These are phyloP conservation scores for Fusarium penzigii DNA, from an alignment of 2,329 filamentous ascomycete genomes.

Conservation along the genomic window DNA sequence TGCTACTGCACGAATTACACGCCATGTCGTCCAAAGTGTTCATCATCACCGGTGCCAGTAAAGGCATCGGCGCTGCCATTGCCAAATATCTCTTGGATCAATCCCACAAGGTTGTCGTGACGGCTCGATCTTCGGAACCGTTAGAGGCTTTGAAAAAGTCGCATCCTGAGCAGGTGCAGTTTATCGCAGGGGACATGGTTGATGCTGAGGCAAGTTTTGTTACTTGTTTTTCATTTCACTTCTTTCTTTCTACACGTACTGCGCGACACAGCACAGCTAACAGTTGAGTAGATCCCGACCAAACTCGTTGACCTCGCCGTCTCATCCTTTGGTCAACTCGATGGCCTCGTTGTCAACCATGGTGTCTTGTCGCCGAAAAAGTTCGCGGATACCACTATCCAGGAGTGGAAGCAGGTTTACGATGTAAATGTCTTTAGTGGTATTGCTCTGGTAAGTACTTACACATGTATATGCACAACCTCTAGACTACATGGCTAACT, in stretches of 20 bases:
- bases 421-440: slow-evolving; percentile 87
- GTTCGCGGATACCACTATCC: slow-evolving; percentile 65
- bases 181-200: slow-evolving; percentile 56
- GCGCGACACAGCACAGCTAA: not conserved
- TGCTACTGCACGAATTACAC: not conserved
- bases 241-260: not conserved
- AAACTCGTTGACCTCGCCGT: slow-evolving; percentile 67
- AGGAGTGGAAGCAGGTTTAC: slow-evolving; percentile 75
- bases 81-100: slow-evolving; percentile 52
- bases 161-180: slow-evolving; percentile 52
- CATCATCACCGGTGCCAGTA: slow-evolving; percentile 67
- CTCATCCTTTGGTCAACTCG: slow-evolving; percentile 69
- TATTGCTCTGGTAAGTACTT: slow-evolving; percentile 66
- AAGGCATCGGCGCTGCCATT: slow-evolving; percentile 61
- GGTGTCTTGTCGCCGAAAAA: slow-evolving; percentile 76
- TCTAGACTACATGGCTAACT: slow-evolving; percentile 7
- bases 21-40: slow-evolving; percentile 62
- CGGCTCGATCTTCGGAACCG: slow-evolving; percentile 54
- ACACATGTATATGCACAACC: not conserved
- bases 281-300: slow-evolving; percentile 48
- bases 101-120: slow-evolving; percentile 59
- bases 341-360: slow-evolving; percentile 87
- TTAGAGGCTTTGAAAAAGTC: slow-evolving; percentile 53
- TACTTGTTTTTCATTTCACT: too few species aligned
- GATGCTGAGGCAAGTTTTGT: slow-evolving; percentile 39